Evolutionary conservation across 768 basidiomycete genomes (phyloP).

Genomic region (Asterophora lycoperdoides): DNA sequence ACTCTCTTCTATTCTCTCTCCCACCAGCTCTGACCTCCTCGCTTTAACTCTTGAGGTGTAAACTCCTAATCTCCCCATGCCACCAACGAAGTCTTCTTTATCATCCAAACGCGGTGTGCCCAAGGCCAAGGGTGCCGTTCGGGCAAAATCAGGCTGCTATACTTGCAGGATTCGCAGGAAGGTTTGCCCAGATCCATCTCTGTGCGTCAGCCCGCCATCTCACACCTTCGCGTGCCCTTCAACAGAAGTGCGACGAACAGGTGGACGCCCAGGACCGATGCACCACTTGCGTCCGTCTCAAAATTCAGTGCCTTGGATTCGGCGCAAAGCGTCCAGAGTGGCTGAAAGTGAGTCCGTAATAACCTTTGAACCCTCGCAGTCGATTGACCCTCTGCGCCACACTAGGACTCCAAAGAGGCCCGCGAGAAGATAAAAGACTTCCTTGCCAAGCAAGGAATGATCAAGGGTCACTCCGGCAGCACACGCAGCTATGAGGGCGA

Average conservation of each 20-base stretch:
- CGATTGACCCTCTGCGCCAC: conserved; percentile 10
- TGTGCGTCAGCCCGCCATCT: conserved; percentile 14
- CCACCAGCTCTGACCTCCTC: conserved; percentile 3
- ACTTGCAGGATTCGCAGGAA: conserved; percentile 84
- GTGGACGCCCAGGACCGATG: conserved; percentile 59
- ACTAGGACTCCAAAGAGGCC: conserved; percentile 63
- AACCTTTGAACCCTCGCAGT: background rate
- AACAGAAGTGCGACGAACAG: conserved; percentile 82
- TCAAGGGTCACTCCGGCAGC: conserved; percentile 81
- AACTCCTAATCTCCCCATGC: conserved; percentile 24
- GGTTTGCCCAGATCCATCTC: conserved; percentile 38
- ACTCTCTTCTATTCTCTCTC: conserved; percentile 8
- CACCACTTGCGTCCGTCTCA: conserved; percentile 72
- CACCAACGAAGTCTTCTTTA: conserved; percentile 38
- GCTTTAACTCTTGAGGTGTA: conserved; percentile 13
- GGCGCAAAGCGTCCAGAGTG: conserved; percentile 83
- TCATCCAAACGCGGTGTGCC: conserved; percentile 49
- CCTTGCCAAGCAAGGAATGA: conserved; percentile 81
- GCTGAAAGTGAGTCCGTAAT: conserved; percentile 59
- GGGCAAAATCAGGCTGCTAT: conserved; percentile 87
- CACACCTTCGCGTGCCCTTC: conserved; percentile 14
- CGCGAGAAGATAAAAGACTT: conserved; percentile 78
- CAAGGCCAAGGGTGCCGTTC: conserved; percentile 76
- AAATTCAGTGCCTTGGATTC: conserved; percentile 82
- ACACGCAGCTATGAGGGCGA: conserved; percentile 55